A percentile compares a stretch with the other conserved stretches of the same genome.
Conservation (phyloP, 495 filamentous ascomycete genomes). For the Hypoxylon fuscum region DNA sequence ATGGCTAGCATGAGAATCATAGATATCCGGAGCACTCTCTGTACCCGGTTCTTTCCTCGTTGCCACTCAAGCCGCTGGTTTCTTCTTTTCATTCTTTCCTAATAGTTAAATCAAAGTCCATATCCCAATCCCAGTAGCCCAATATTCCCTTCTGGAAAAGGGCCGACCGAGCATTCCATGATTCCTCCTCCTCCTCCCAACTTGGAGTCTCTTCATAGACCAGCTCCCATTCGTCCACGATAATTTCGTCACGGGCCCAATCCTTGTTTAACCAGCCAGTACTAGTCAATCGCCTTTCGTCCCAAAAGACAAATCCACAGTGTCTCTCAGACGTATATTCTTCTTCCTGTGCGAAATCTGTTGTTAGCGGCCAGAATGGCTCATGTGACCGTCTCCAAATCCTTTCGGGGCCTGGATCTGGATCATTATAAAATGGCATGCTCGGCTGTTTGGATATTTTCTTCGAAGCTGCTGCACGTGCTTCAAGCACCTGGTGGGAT, state of each 20-base stretch:
- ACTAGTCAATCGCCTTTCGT: not conserved
- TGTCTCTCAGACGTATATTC: not conserved
- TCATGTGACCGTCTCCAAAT: not conserved
- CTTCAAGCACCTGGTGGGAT: not conserved
- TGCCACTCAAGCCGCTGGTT: no score
- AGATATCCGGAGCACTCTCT: no score
- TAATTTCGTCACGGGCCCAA: not conserved
- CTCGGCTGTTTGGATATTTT: not conserved
- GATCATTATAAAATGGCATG: not conserved
- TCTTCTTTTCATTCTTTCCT: no score
- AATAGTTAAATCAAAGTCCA: no score
- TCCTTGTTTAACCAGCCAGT: not conserved
- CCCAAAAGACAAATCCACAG: not conserved
- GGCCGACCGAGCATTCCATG: no score
- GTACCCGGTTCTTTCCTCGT: no score
- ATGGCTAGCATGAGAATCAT: slow-evolving; percentile 27
- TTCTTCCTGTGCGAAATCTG: not conserved
- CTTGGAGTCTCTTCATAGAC: no score
- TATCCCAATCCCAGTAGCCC: no score
- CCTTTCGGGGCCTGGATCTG: not conserved
- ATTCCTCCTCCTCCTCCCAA: not conserved
- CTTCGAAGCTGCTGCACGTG: no score
- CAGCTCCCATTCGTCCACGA: no score
- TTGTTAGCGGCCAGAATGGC: not conserved
- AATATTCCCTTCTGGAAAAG: no score